Conservation (phyloP, 1,284 basidiomycete genomes). For the Rhodotorula sp. region DNA sequence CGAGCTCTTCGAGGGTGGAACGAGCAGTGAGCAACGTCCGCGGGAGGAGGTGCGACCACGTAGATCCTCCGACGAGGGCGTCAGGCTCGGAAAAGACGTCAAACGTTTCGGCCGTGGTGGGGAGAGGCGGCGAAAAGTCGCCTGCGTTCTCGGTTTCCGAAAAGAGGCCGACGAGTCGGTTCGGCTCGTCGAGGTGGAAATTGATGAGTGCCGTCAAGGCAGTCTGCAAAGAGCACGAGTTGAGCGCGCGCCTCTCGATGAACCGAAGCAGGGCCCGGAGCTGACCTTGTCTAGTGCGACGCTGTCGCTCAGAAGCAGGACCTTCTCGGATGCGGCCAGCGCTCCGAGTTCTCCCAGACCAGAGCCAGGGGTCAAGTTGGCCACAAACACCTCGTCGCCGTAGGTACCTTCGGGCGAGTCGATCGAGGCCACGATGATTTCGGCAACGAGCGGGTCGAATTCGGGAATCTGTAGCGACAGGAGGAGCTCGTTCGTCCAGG, state of each 20-base stretch:
- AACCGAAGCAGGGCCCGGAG: neutral
- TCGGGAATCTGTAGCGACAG: conserved; percentile 18
- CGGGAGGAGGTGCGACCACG: conserved; percentile 26
- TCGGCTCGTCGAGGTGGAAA: conserved; percentile 24
- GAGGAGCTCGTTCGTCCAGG: conserved; percentile 19
- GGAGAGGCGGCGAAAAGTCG: conserved; percentile 21
- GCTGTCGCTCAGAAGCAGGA: conserved; percentile 31
- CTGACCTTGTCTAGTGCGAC: conserved; percentile 34
- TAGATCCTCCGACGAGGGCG: conserved; percentile 17
- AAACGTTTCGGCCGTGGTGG: neutral
- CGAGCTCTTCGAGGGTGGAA: conserved; percentile 17
- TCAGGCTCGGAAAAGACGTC: conserved; percentile 23
- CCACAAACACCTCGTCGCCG: conserved; percentile 1
- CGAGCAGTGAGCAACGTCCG: conserved; percentile 23
- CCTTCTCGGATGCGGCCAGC: conserved; percentile 11
- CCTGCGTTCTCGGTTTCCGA: conserved; percentile 2
- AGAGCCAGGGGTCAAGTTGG: conserved; percentile 12
- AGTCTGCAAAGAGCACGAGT: conserved; percentile 6
- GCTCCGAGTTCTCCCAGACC: conserved; percentile 18
- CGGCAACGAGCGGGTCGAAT: conserved; percentile 14
- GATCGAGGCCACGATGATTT: conserved; percentile 25
- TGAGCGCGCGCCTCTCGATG: neutral
- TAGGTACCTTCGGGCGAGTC: conserved; percentile 19
- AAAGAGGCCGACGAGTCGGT: conserved; percentile 30
- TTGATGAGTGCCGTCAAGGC: conserved; percentile 25